Conservation (phyloP, 805 yeast genomes). For the Allodekkera sacchari region DNA sequence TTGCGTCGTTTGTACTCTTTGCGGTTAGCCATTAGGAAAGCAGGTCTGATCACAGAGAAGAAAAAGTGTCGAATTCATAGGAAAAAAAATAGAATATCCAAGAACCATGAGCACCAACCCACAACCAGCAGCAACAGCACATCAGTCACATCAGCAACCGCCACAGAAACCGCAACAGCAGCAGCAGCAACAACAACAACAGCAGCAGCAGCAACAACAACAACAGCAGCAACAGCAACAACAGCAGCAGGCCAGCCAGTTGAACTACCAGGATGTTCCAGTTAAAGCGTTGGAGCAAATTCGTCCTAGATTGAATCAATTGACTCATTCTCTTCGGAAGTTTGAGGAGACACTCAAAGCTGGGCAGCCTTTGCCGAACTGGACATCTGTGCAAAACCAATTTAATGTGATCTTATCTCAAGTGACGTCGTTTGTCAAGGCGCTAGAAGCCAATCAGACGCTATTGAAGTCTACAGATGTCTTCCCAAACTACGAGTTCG, state of each 20-base stretch:
- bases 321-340: constrained; percentile 51
- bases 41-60: too few relatives aligned
- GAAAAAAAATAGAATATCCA: too few relatives aligned
- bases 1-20: constrained; percentile 5
- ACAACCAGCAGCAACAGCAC: too few relatives aligned
- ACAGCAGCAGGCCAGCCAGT: constrained; percentile 7
- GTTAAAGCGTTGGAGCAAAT: constrained; percentile 54
- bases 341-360: constrained; percentile 43
- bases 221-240: constrained; percentile 1
- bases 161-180: too few relatives aligned
- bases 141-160: not conserved
- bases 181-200: not conserved
- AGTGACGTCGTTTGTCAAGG: constrained; percentile 63
- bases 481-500: constrained; percentile 79
- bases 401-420: constrained; percentile 79
- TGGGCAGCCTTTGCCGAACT: constrained; percentile 32
- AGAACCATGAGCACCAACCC: too few relatives aligned
- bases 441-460: constrained; percentile 54
- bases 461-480: constrained; percentile 60
- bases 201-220: constrained; percentile 2
- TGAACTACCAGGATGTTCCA: constrained; percentile 37
- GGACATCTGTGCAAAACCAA: constrained; percentile 74
- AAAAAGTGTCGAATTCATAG: too few relatives aligned
- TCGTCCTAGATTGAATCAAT: constrained; percentile 52
- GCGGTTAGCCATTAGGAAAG: too few relatives aligned